phyloP scores from a whole-genome alignment of 2,329 filamentous ascomycete genomes.

The Claviceps humidiphila region DNA sequence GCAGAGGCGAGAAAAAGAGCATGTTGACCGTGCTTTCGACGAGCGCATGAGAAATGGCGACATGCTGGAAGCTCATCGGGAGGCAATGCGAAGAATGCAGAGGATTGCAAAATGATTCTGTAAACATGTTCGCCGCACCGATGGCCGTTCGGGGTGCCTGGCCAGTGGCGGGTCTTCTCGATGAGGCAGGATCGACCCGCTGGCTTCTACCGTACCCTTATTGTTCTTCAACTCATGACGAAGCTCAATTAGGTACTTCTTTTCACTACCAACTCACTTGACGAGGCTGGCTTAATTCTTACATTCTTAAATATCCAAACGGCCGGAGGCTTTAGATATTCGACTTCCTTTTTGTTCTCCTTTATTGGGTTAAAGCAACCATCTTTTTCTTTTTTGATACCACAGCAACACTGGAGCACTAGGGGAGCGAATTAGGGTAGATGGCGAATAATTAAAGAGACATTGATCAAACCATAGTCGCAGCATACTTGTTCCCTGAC shows the following conservation, averaged over 20 bases:
- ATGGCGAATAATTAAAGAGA: neutral
- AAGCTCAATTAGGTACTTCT: neutral
- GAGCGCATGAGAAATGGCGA: conserved; percentile 64
- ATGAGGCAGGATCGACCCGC: neutral
- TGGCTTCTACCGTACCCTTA: neutral
- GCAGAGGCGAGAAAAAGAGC: conserved; percentile 42
- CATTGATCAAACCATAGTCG: neutral
- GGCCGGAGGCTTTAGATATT: too few species aligned
- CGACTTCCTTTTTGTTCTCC: too few species aligned
- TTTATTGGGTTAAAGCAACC: neutral
- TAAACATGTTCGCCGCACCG: neutral
- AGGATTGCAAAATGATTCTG: conserved; percentile 7
- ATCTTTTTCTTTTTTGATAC: neutral
- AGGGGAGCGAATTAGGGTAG: neutral
- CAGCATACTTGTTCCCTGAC: too few species aligned
- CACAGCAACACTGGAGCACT: neutral
- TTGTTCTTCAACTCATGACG: neutral
- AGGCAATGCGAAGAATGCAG: conserved; percentile 73
- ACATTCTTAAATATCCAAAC: too few species aligned
- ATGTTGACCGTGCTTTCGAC: conserved; percentile 52
- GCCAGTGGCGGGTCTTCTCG: neutral
- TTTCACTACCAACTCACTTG: too few species aligned
- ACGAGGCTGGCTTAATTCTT: too few species aligned
- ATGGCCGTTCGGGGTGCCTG: neutral
- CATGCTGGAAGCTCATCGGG: conserved; percentile 63